Evolutionary conservation across 495 filamentous ascomycete genomes (phyloP).

Genomic region (Talaromyces adpressus): DNA sequence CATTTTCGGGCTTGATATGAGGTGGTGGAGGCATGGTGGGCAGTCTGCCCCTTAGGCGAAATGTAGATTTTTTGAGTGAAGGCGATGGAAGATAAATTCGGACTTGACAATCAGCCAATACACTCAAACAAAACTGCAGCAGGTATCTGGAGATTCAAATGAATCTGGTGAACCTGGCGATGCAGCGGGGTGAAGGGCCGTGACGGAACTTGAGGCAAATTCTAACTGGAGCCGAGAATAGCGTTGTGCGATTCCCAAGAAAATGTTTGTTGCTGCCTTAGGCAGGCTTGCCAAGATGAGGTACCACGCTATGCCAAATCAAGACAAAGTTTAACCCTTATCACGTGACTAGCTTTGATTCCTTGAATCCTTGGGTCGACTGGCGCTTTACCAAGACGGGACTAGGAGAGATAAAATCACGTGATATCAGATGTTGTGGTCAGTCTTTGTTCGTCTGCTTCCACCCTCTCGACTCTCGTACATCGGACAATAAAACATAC

Average conservation of each 20-base stretch:
- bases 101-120: neutral
- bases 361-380: neutral
- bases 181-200: constrained; percentile 6
- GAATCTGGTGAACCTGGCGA: constrained; percentile 1
- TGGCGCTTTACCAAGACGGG: neutral
- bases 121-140: neutral
- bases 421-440: neutral
- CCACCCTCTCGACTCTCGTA: neutral
- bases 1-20: constrained; percentile 97
- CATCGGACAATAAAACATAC: neutral
- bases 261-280: neutral
- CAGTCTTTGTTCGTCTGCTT: neutral
- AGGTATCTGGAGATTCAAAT: constrained; percentile 1
- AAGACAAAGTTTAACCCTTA: neutral
- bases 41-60: constrained; percentile 26
- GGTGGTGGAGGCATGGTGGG: constrained; percentile 88
- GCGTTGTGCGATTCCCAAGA: constrained; percentile 8
- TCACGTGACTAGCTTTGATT: neutral
- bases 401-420: neutral
- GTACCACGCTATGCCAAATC: neutral
- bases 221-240: constrained; percentile 6
- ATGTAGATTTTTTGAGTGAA: constrained; percentile 4
- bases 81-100: neutral
- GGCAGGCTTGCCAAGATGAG: neutral
- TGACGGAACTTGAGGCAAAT: constrained; percentile 9